These are phyloP conservation scores for Ustilago lituana DNA, from an alignment of 1,284 basidiomycete species.

Conservation along the genomic window DNA sequence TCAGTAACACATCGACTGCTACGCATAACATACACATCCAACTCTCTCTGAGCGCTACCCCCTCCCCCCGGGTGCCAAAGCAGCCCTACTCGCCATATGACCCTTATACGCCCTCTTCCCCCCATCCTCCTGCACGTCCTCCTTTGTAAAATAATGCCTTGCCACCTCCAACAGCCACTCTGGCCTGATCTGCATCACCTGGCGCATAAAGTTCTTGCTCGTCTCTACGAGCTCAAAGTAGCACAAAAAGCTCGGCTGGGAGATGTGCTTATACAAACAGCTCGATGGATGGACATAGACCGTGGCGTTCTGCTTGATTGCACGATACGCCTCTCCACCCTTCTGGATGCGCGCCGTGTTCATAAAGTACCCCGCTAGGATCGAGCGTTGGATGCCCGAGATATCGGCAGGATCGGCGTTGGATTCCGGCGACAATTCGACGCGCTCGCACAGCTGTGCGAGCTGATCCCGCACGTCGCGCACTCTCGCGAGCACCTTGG, in stretches of 20 bases:
- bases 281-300: constrained; percentile 97
- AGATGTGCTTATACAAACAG: constrained; percentile 91
- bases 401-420: constrained; percentile 92
- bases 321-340: constrained; percentile 74
- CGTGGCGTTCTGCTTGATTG: constrained; percentile 86
- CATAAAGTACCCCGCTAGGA: constrained; percentile 95
- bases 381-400: constrained; percentile 89
- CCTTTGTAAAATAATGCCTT: constrained; percentile 55
- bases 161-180: constrained; percentile 85
- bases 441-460: constrained; percentile 91
- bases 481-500: constrained; percentile 91
- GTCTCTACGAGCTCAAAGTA: constrained; percentile 88
- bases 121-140: constrained; percentile 45
- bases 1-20: too few species aligned
- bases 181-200: constrained; percentile 97
- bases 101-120: constrained; percentile 30
- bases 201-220: constrained; percentile 74
- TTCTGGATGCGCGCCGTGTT: constrained; percentile 73
- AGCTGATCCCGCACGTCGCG: constrained; percentile 95
- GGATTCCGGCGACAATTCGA: constrained; percentile 87
- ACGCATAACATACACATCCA: too few species aligned
- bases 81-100: constrained; percentile 19
- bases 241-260: constrained; percentile 83
- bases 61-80: constrained; percentile 2
- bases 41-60: too few species aligned